These are phyloP conservation scores for Nakataea oryzae DNA, from an alignment of 2,329 filamentous ascomycete genomes.

Conservation along the genomic window DNA sequence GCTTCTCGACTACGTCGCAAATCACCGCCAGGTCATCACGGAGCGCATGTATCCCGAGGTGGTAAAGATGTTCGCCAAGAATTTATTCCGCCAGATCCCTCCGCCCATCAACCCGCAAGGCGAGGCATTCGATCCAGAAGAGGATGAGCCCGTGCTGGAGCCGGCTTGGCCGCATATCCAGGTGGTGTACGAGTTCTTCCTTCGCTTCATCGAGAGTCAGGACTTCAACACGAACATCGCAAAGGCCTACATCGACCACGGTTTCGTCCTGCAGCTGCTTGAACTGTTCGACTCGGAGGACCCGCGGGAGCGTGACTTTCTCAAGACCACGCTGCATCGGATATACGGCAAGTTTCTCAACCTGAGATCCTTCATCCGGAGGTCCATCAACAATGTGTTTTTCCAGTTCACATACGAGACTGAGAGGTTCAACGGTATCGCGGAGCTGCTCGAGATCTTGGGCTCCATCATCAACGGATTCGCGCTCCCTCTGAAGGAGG, in stretches of 20 bases:
- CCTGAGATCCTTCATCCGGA: conserved; percentile 88
- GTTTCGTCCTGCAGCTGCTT: conserved; percentile 92
- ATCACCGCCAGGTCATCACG: conserved; percentile 96
- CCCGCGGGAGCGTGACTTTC: conserved; percentile 87
- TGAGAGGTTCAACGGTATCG: conserved; percentile 96
- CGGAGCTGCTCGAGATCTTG: conserved; percentile 89
- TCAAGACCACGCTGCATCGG: conserved; percentile 94
- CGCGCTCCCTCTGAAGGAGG: conserved; percentile 90
- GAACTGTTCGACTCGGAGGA: conserved; percentile 98
- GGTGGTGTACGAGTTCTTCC: conserved; percentile 98
- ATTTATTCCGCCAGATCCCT: conserved; percentile 92
- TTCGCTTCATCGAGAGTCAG: conserved; percentile 97
- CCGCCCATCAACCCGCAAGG: conserved; percentile 96
- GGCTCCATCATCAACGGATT: conserved; percentile 99
- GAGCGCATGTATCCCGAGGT: conserved; percentile 98
- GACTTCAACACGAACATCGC: conserved; percentile 99
- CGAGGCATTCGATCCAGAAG: conserved; percentile 95
- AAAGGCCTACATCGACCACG: conserved; percentile 97
- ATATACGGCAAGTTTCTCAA: conserved; percentile 99
- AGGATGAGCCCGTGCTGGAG: conserved; percentile 95
- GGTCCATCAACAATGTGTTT: conserved; percentile 99
- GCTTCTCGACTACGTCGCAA: conserved; percentile 93
- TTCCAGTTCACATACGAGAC: conserved; percentile 99
- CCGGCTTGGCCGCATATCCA: conserved; percentile 99
- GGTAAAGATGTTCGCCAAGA: conserved; percentile 99